Evolutionary conservation across 345 rosid genomes (phyloP).

Genomic region (Euphorbia tirucalli): DNA sequence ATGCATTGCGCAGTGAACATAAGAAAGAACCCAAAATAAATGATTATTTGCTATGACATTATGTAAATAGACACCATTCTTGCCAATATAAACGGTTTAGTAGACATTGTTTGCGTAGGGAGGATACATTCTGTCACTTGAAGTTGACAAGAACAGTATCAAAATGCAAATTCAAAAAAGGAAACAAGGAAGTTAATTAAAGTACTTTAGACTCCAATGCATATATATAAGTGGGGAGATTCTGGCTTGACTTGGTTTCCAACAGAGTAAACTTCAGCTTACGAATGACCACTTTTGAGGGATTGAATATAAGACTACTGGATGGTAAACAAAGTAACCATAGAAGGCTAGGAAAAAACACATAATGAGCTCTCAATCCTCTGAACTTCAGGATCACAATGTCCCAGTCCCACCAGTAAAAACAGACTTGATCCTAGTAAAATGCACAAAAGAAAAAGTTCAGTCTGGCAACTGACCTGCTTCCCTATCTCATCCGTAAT

Average conservation of each 20-base stretch:
- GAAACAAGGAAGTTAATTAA: not conserved
- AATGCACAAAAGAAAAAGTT: conserved; percentile 10
- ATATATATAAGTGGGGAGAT: not conserved
- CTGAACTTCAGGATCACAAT: not conserved
- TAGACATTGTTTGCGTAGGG: not conserved
- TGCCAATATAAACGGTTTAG: not conserved
- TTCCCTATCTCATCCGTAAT: conserved; percentile 94
- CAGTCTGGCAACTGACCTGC: conserved; percentile 51
- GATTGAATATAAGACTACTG: not conserved
- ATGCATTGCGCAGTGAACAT: not conserved
- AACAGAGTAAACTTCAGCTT: not conserved
- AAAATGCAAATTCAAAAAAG: not conserved
- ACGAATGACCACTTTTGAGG: not conserved
- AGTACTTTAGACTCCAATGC: not conserved
- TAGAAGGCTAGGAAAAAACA: not conserved
- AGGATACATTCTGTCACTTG: not conserved
- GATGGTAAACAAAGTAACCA: not conserved
- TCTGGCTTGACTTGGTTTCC: not conserved
- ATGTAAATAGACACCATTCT: not conserved
- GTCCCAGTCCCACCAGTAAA: not conserved
- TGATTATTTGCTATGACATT: not conserved
- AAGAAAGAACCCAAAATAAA: not conserved
- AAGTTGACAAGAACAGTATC: not conserved
- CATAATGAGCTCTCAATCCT: not conserved
- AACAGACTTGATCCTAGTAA: not conserved